Evolutionary conservation across 805 yeast genomes (phyloP).

Genomic region (Nakazawaea sp.): DNA sequence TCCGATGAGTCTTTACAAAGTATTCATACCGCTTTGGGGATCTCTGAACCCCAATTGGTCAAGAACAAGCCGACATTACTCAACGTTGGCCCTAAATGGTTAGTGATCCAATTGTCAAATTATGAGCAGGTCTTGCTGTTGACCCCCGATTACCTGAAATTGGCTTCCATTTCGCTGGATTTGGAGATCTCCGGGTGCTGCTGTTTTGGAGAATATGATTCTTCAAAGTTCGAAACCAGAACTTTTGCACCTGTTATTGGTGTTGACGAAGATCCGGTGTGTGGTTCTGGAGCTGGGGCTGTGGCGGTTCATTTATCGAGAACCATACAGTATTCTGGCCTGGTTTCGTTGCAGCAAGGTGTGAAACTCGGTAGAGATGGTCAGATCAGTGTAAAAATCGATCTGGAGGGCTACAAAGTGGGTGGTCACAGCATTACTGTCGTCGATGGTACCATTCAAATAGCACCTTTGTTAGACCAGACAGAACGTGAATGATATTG

Average conservation of each 20-base stretch:
- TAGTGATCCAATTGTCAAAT: slow-evolving; percentile 24
- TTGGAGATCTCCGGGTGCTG: slow-evolving; percentile 28
- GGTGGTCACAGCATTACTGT: slow-evolving; percentile 35
- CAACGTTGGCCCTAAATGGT: slow-evolving; percentile 43
- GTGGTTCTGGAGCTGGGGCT: slow-evolving; percentile 40
- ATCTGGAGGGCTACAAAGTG: slow-evolving; percentile 20
- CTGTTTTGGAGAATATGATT: slow-evolving; percentile 28
- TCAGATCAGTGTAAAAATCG: slow-evolving; percentile 20
- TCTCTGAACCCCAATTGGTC: not conserved
- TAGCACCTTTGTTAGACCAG: too few relatives aligned
- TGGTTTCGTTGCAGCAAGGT: slow-evolving; percentile 29
- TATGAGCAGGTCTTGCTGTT: slow-evolving; percentile 25
- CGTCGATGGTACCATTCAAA: slow-evolving; percentile 25
- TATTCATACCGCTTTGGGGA: not conserved
- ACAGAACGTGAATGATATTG: too few relatives aligned
- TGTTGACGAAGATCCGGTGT: slow-evolving; percentile 45
- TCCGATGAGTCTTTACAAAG: slow-evolving; percentile 8
- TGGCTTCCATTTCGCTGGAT: slow-evolving; percentile 16
- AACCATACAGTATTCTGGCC: not conserved
- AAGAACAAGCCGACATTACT: slow-evolving; percentile 22
- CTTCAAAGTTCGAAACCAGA: slow-evolving; percentile 29
- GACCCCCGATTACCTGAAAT: slow-evolving; percentile 22
- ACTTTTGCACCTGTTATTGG: slow-evolving; percentile 33
- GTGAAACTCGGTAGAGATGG: slow-evolving; percentile 33
- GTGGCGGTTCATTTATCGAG: slow-evolving; percentile 1